Conservation (phyloP, 257 asterid species). For the Solanum appendiculatum region DNA sequence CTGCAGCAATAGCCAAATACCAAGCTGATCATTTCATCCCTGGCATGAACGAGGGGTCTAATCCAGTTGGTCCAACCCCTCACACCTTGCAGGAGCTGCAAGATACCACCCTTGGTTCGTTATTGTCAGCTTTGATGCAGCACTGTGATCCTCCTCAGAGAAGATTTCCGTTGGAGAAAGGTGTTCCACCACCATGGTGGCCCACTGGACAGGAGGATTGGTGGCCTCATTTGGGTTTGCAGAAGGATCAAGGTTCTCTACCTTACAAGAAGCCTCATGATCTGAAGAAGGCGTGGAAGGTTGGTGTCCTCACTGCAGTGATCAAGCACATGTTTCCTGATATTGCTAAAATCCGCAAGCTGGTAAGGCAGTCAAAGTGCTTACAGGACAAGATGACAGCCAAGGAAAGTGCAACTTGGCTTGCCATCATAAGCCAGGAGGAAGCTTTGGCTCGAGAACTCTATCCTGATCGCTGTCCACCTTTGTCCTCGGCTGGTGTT, state of each 20-base stretch:
- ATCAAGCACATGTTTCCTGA: conserved; percentile 85
- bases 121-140: conserved; percentile 80
- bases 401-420: conserved; percentile 87
- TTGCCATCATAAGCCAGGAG: conserved; percentile 68
- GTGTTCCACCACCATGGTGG: conserved; percentile 94
- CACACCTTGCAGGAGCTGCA: conserved; percentile 84
- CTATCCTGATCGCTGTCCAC: conserved; percentile 58
- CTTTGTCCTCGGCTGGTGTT: conserved; percentile 38
- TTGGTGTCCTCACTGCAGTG: conserved; percentile 74
- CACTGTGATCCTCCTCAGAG: conserved; percentile 94
- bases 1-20: conserved; percentile 67
- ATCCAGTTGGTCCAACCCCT: conserved; percentile 54
- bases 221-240: conserved; percentile 80
- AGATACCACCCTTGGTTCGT: conserved; percentile 79
- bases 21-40: conserved; percentile 40
- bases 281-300: conserved; percentile 79
- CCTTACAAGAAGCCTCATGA: conserved; percentile 97
- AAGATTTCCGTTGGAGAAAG: conserved; percentile 78
- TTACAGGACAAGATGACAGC: conserved; percentile 93
- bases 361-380: conserved; percentile 78
- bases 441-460: conserved; percentile 69
- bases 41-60: conserved; percentile 27
- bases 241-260: conserved; percentile 55
- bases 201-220: conserved; percentile 76
- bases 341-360: conserved; percentile 75